Conservation (phyloP, 345 rosid species). For the Rhodamnia rubescens region DNA sequence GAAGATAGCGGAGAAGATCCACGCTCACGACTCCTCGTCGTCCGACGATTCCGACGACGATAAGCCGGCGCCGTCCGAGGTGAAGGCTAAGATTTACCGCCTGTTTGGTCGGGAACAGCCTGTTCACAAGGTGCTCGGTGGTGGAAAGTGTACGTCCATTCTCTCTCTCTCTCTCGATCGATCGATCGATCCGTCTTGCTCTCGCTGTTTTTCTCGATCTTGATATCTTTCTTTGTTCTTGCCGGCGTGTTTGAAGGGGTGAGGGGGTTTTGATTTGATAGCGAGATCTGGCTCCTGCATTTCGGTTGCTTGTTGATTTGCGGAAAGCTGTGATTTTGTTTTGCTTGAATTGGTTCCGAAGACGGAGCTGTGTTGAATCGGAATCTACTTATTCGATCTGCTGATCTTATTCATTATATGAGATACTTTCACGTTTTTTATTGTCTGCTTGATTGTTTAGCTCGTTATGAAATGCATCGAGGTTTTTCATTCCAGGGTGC, state of each 20-base stretch:
- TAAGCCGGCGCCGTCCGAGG: background rate
- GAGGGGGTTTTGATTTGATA: background rate
- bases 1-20: constrained; percentile 11
- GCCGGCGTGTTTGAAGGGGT: background rate
- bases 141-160: constrained; percentile 30
- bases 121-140: constrained; percentile 36
- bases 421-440: background rate
- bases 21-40: background rate
- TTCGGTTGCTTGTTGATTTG: background rate
- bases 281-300: background rate
- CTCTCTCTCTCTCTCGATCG: background rate
- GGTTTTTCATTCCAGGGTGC: background rate
- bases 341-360: background rate
- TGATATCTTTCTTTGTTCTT: background rate
- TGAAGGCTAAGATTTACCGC: constrained; percentile 18
- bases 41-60: constrained; percentile 10
- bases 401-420: background rate
- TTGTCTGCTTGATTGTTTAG: background rate
- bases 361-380: background rate
- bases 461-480: background rate
- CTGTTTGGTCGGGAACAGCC: constrained; percentile 41
- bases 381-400: background rate
- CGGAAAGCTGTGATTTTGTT: background rate
- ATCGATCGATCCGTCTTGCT: background rate
- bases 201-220: background rate